A percentile compares a stretch with the other conserved stretches of the same genome.
phyloP scores from a whole-genome alignment of 768 basidiomycete genomes.

The Tylopilus rubrobrunneus region DNA sequence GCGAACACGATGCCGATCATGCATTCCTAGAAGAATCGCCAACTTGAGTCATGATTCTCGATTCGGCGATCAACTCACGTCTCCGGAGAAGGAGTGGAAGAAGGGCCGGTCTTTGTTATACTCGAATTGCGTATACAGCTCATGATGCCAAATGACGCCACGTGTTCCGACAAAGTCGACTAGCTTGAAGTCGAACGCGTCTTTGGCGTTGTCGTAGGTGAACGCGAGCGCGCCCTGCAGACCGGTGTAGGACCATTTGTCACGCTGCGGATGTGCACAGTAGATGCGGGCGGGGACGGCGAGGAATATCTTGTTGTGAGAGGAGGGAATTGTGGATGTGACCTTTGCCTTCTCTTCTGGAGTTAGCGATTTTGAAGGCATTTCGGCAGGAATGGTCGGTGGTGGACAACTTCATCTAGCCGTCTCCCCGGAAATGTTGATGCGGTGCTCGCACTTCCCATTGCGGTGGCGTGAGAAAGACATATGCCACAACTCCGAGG shows the following conservation, averaged over 20 bases:
- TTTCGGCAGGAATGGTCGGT: constrained; percentile 27
- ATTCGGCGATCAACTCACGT: constrained; percentile 60
- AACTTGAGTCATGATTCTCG: background rate
- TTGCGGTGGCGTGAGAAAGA: constrained; percentile 11
- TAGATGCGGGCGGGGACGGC: constrained; percentile 89
- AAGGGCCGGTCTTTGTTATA: constrained; percentile 81
- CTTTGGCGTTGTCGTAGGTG: constrained; percentile 53
- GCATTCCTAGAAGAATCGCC: constrained; percentile 53
- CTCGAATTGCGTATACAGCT: constrained; percentile 78
- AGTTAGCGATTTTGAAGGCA: constrained; percentile 73
- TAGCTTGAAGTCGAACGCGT: constrained; percentile 63
- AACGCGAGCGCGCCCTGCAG: constrained; percentile 83
- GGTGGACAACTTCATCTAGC: constrained; percentile 1
- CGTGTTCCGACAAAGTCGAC: constrained; percentile 83
- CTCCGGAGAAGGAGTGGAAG: constrained; percentile 90
- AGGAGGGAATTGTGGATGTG: constrained; percentile 53
- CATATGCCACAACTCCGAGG: no score
- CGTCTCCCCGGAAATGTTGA: background rate
- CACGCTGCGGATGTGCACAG: constrained; percentile 75
- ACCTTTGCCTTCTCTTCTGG: constrained; percentile 77
- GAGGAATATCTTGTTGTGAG: constrained; percentile 67
- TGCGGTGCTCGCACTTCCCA: background rate
- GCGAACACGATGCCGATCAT: constrained; percentile 91
- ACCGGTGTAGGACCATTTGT: constrained; percentile 83
- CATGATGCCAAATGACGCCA: constrained; percentile 91